These are phyloP conservation scores for Vicia villosa DNA, from an alignment of 306 rosid species.

Conservation along the genomic window DNA sequence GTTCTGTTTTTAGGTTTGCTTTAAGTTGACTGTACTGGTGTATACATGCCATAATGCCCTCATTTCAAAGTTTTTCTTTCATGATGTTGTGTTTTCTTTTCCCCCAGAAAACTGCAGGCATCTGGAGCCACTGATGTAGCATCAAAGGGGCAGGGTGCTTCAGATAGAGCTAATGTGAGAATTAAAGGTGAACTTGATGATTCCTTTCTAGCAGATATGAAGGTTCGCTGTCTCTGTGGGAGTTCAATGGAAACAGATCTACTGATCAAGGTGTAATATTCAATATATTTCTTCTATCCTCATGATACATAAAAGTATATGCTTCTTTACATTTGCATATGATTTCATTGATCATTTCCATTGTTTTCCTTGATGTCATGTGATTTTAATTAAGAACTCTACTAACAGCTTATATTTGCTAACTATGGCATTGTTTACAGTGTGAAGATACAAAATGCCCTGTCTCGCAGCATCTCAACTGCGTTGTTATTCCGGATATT, in stretches of 20 bases:
- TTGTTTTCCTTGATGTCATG: background rate
- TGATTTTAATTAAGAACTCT: constrained; percentile 5
- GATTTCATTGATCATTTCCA: constrained; percentile 14
- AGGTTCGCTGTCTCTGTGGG: constrained; percentile 91
- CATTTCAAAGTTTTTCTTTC: constrained; percentile 14
- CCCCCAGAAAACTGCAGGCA: constrained; percentile 76
- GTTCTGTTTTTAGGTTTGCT: background rate
- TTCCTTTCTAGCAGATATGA: constrained; percentile 57
- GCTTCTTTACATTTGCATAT: constrained; percentile 2
- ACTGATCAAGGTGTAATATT: constrained; percentile 68
- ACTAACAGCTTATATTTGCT: constrained; percentile 14
- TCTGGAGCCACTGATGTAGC: constrained; percentile 83
- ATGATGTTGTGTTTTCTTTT: constrained; percentile 1
- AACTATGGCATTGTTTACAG: constrained; percentile 49
- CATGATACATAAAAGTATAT: constrained; percentile 6
- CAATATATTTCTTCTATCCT: constrained; percentile 13
- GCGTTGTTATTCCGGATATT: constrained; percentile 84
- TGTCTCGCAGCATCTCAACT: constrained; percentile 85
- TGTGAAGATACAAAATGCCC: constrained; percentile 84
- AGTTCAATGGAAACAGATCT: constrained; percentile 69
- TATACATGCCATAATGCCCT: constrained; percentile 5
- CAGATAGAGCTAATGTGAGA: constrained; percentile 77
- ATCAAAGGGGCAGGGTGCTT: constrained; percentile 77
- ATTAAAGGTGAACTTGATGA: constrained; percentile 75
- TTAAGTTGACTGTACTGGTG: constrained; percentile 10